phyloP scores from a whole-genome alignment of 2,329 filamentous ascomycete genomes.

The Paracoccidioides brasiliensis region DNA sequence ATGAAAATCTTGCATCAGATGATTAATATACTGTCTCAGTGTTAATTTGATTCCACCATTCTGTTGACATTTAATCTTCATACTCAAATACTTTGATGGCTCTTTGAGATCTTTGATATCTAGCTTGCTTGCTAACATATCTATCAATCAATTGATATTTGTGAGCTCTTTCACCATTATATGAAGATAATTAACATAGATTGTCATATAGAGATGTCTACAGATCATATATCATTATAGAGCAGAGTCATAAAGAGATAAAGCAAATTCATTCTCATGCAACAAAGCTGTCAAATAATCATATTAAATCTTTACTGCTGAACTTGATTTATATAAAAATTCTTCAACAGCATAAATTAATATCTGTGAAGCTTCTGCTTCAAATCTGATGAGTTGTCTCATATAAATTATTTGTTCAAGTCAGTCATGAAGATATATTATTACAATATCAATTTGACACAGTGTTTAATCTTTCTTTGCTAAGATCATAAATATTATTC shows the following conservation, averaged over 20 bases:
- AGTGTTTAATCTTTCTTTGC: background rate
- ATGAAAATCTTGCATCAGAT: too few relatives aligned
- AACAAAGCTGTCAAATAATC: background rate
- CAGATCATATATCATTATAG: background rate
- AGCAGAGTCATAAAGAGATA: background rate
- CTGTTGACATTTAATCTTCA: background rate
- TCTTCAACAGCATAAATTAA: background rate
- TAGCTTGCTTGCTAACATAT: background rate
- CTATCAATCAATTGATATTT: background rate
- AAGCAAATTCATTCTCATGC: too few relatives aligned
- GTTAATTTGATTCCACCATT: too few relatives aligned
- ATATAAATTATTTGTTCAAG: background rate
- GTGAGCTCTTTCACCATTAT: accelerated
- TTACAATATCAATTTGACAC: background rate
- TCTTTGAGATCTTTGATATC: background rate
- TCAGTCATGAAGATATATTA: background rate
- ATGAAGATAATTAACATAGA: background rate
- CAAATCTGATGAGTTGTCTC: background rate
- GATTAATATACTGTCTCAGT: too few relatives aligned
- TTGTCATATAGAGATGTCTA: background rate
- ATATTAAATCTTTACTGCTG: background rate
- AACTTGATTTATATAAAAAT: background rate
- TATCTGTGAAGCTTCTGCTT: background rate
- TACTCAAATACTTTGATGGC: background rate
- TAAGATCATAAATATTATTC: background rate